Base-by-base conservation (phyloP, 768 basidiomycete species). In the Inosperma sp. region DNA sequence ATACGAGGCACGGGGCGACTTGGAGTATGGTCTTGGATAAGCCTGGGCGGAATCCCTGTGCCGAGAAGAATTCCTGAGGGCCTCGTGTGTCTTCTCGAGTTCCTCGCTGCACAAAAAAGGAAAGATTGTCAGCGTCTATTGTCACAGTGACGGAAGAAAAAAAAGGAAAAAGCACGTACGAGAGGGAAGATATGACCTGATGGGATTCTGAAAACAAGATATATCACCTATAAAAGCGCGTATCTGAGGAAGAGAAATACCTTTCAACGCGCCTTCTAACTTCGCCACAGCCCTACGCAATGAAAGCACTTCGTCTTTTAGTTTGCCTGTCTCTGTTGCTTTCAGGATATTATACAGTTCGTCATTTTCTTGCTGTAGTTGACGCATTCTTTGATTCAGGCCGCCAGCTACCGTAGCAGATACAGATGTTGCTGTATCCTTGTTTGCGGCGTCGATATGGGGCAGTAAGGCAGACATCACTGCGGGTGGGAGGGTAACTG, bases 311-410 rank as follows among this genome's bases (percentile, higher is more conserved):
- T 93, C 87, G 61, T 91, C 90, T 63, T 89, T 89, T 55, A 93
- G 63, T 62, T 79, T 83, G 4, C 88, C 89, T 0, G 86, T 86
- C 67, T 93, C 89, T 33, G 84, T 80, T 21, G 72, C 72, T 64
- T 81, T 85, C 49, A 93, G 68, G 8, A 92, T 68, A 42, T 82
- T 79, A 63, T 92, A 93, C 14, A 93, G 65, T 56, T 93, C 90
- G 57, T 93, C 88, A 53, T 93, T 93, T 66, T 93, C 90, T 49
- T 90, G 85, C 63, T 93, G 90, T 8, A 93, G 70, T 14, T 83
- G 66, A 41, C 80, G 80, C 22, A 80, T 78, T 40, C 87, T 76
- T 60, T 91, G 88, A 0, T 80, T 85, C 51, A 93, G 75, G 0
- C 89, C 89, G n/a, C 82, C 73, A 31, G 79, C 68, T 26, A 87